Conservation (phyloP, 1,284 basidiomycete species). For the Bondarzewia mesenterica region DNA sequence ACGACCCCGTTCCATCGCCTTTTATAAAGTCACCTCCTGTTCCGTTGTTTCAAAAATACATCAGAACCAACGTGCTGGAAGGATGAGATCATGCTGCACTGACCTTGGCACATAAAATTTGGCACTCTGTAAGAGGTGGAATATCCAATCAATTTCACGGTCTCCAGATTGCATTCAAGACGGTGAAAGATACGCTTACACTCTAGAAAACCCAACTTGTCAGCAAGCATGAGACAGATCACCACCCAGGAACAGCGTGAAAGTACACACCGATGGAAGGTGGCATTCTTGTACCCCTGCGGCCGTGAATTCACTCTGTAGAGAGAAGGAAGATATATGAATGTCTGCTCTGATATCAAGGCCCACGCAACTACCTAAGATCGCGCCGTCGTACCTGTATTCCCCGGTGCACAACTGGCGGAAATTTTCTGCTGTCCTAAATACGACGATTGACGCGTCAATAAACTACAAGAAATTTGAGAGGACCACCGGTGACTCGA, state of each 20-base stretch:
- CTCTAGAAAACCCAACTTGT: conserved; percentile 37
- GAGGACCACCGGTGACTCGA: too few relatives aligned
- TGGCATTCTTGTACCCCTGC: conserved; percentile 83
- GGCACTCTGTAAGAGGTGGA: conserved; percentile 40
- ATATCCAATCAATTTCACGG: conserved; percentile 2
- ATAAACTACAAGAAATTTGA: too few relatives aligned
- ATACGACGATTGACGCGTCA: neutral
- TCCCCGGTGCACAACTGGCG: conserved; percentile 96
- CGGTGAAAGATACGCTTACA: conserved; percentile 41
- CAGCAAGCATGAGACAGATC: conserved; percentile 10
- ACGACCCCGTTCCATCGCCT: conserved; percentile 88
- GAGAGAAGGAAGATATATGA: too few relatives aligned
- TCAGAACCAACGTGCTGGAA: neutral
- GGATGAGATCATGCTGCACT: conserved; percentile 3
- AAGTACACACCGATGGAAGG: conserved; percentile 76
- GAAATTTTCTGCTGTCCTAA: conserved; percentile 94
- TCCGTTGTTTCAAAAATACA: neutral
- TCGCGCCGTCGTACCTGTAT: conserved; percentile 52
- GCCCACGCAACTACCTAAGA: conserved; percentile 2
- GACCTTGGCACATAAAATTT: conserved; percentile 84
- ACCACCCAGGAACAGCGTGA: conserved; percentile 5
- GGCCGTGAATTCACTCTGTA: conserved; percentile 75
- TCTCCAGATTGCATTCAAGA: conserved; percentile 1
- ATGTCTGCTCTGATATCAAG: neutral
- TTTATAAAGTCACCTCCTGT: conserved; percentile 83